Evolutionary conservation across 1,284 basidiomycete species (phyloP).

Genomic region (Puccinia coronata): DNA sequence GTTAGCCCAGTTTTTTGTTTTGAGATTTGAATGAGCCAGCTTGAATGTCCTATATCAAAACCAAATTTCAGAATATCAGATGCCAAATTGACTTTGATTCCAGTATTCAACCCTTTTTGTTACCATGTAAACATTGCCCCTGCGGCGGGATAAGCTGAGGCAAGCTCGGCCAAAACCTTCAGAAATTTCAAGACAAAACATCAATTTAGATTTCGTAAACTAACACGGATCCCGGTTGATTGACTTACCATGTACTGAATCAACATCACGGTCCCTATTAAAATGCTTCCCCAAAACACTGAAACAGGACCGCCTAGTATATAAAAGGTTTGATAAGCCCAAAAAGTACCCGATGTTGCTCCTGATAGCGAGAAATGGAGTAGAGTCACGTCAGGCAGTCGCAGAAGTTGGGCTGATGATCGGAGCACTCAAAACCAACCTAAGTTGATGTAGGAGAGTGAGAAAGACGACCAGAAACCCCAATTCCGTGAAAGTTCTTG

Average conservation of each 20-base stretch:
- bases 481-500: slow-evolving; percentile 44
- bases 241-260: slow-evolving; percentile 27
- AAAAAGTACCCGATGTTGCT: slow-evolving; percentile 8
- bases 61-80: not conserved
- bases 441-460: slow-evolving; percentile 40
- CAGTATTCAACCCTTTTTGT: not conserved
- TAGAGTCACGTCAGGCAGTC: not conserved
- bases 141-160: slow-evolving; percentile 44
- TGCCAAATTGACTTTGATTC: not conserved
- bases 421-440: not conserved
- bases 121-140: slow-evolving; percentile 48
- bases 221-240: not conserved
- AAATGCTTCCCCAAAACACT: slow-evolving; percentile 39
- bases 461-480: slow-evolving; percentile 44
- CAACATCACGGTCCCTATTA: slow-evolving; percentile 26
- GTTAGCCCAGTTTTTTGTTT: slow-evolving; percentile 41
- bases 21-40: slow-evolving; percentile 31
- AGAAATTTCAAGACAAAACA: not conserved
- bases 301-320: slow-evolving; percentile 16
- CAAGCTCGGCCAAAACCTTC: slow-evolving; percentile 30
- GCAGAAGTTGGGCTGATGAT: not conserved
- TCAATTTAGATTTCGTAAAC: not conserved
- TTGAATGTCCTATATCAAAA: slow-evolving; percentile 41
- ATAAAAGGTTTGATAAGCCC: slow-evolving; percentile 12
- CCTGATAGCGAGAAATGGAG: not conserved